Evolutionary conservation across 345 rosid species (phyloP).

Genomic region (Geranium rotundifolium): DNA sequence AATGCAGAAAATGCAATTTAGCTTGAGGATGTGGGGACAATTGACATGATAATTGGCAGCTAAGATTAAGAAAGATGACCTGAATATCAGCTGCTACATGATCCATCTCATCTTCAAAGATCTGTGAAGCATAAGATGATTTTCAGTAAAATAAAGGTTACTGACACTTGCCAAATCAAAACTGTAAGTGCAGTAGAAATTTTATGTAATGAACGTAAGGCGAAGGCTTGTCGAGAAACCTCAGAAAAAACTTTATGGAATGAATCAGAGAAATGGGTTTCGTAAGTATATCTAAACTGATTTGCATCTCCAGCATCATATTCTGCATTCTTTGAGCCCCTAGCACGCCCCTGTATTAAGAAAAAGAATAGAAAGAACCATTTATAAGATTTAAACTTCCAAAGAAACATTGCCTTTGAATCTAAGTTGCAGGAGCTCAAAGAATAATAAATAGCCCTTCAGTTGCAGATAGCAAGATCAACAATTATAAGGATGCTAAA

Average conservation of each 20-base stretch:
- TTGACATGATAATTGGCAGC: not conserved
- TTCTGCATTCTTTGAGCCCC: conserved; percentile 33
- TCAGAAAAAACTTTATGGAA: conserved; percentile 82
- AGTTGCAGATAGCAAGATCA: not conserved
- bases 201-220: too few relatives aligned
- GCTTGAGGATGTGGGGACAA: conserved; percentile 1
- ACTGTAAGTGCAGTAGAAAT: conserved; percentile 2
- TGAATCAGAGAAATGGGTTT: conserved; percentile 68
- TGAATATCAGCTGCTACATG: conserved; percentile 50
- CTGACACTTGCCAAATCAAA: not conserved
- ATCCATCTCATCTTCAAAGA: conserved; percentile 52
- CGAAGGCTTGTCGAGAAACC: conserved; percentile 19
- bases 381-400: not conserved
- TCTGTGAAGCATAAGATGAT: conserved; percentile 30
- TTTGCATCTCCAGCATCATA: conserved; percentile 41
- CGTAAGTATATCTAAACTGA: conserved; percentile 40
- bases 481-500: not conserved
- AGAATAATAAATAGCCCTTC: not conserved
- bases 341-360: conserved; percentile 26
- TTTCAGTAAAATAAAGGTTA: not conserved
- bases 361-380: not conserved
- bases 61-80: conserved; percentile 31
- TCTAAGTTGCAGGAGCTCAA: not conserved
- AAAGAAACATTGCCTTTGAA: not conserved
- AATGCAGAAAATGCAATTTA: not conserved